A percentile compares a stretch with the other conserved stretches of the same genome.
Evolutionary conservation across 2,329 filamentous ascomycete species (phyloP).

Genomic region (Fusarium tanahbumbuense): DNA sequence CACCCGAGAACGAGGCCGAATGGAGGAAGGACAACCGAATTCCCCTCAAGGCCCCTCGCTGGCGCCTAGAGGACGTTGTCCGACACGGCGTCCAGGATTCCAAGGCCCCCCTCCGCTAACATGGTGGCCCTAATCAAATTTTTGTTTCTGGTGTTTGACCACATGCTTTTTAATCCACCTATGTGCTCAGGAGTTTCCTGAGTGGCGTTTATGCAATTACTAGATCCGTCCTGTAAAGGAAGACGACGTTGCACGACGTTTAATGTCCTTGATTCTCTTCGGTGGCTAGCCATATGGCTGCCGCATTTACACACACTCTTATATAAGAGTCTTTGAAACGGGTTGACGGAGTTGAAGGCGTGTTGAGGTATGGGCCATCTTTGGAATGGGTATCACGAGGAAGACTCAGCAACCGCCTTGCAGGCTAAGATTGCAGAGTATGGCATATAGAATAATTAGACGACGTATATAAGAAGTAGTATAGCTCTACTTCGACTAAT

Average conservation of each 20-base stretch:
- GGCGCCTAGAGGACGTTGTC: slow-evolving; percentile 86
- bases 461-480: slow-evolving; percentile 38
- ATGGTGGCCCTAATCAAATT: slow-evolving; percentile 28
- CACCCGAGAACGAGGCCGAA: slow-evolving; percentile 77
- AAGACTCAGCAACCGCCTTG: slow-evolving; percentile 27
- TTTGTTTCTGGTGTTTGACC: slow-evolving; percentile 44
- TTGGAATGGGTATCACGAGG: slow-evolving; percentile 42
- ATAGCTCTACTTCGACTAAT: slow-evolving; percentile 38
- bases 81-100: slow-evolving; percentile 79
- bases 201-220: slow-evolving; percentile 40
- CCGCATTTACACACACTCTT: slow-evolving; percentile 21
- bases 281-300: slow-evolving; percentile 19
- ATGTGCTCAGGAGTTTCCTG: slow-evolving; percentile 28
- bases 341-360: slow-evolving; percentile 40
- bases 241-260: slow-evolving; percentile 40
- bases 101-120: slow-evolving; percentile 76
- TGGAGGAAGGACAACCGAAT: slow-evolving; percentile 72
- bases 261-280: slow-evolving; percentile 32
- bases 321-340: slow-evolving; percentile 26
- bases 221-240: slow-evolving; percentile 42
- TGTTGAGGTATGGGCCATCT: slow-evolving; percentile 28
- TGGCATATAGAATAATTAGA: slow-evolving; percentile 41
- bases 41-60: slow-evolving; percentile 80
- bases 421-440: slow-evolving; percentile 22
- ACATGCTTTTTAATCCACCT: slow-evolving; percentile 31